These are phyloP conservation scores for Collybia nuda DNA, from an alignment of 768 basidiomycete species.

Conservation along the genomic window DNA sequence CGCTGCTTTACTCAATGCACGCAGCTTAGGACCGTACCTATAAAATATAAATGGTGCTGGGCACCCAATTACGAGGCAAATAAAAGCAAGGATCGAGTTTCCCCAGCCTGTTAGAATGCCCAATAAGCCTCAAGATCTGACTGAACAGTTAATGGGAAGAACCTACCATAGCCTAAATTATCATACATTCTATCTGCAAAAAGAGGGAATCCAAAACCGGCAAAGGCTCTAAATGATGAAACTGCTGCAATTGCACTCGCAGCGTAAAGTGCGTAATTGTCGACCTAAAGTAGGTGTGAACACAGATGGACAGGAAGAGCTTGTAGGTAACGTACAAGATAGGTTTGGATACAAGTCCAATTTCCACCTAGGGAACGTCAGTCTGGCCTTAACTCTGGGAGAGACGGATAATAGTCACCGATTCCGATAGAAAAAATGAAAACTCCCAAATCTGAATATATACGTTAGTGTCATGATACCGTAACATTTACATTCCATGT, in stretches of 20 bases:
- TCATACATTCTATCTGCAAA: conserved; percentile 61
- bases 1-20: conserved; percentile 34
- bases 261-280: conserved; percentile 79
- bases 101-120: conserved; percentile 43
- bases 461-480: not conserved
- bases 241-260: conserved; percentile 59
- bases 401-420: conserved; percentile 29
- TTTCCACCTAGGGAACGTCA: conserved; percentile 25
- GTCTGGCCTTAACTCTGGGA: not conserved
- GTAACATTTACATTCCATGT: not conserved
- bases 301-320: conserved; percentile 4
- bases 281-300: conserved; percentile 52
- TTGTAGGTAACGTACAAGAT: conserved; percentile 44
- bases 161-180: conserved; percentile 42
- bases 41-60: conserved; percentile 48
- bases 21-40: conserved; percentile 33
- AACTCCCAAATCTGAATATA: conserved; percentile 32
- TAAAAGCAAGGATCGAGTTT: conserved; percentile 51
- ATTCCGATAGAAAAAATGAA: conserved; percentile 48
- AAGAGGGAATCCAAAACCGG: conserved; percentile 64
- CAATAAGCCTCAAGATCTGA: not conserved
- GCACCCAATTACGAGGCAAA: conserved; percentile 51
- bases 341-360: conserved; percentile 53
- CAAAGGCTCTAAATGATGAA: conserved; percentile 51
- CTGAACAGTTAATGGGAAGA: not conserved